Percentiles rank a stretch among this genome's conserved stretches.
These are phyloP conservation scores for Exophiala viscosa DNA, from an alignment of 2,329 filamentous ascomycete genomes.

Conservation along the genomic window DNA sequence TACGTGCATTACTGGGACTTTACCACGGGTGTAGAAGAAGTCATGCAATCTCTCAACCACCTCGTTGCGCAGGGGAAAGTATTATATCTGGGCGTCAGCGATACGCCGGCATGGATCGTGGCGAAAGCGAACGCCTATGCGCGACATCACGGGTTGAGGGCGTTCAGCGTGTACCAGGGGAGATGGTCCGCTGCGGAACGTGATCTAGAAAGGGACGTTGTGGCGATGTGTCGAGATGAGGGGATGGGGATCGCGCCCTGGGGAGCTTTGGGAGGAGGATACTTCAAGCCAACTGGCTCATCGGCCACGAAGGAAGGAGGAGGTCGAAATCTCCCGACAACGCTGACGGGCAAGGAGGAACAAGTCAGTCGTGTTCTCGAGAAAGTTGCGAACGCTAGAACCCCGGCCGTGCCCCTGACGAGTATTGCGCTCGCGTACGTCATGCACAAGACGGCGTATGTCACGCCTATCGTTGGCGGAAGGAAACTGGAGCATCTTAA, in stretches of 20 bases:
- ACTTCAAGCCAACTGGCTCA: conserved; percentile 39
- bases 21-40: conserved; percentile 59
- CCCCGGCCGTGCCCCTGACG: conserved; percentile 12
- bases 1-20: conserved; percentile 57
- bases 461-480: conserved; percentile 54
- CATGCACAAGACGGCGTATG: conserved; percentile 50
- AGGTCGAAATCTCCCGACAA: conserved; percentile 26
- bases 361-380: conserved; percentile 25
- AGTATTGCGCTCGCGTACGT: conserved; percentile 50
- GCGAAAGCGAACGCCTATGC: conserved; percentile 56
- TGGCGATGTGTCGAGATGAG: conserved; percentile 61
- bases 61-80: conserved; percentile 61
- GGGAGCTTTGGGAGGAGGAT: conserved; percentile 52
- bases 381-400: conserved; percentile 19
- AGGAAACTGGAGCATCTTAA: conserved; percentile 52
- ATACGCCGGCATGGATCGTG: conserved; percentile 64
- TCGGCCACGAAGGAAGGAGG: conserved; percentile 23
- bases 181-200: conserved; percentile 58
- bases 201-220: conserved; percentile 67
- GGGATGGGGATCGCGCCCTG: conserved; percentile 60
- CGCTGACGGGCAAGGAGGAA: conserved; percentile 19
- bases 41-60: conserved; percentile 66
- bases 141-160: conserved; percentile 64
- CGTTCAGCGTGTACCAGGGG: conserved; percentile 68
- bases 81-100: conserved; percentile 63